These are phyloP conservation scores for Fusarium anguioides DNA, from an alignment of 2,329 filamentous ascomycete genomes.

Conservation along the genomic window DNA sequence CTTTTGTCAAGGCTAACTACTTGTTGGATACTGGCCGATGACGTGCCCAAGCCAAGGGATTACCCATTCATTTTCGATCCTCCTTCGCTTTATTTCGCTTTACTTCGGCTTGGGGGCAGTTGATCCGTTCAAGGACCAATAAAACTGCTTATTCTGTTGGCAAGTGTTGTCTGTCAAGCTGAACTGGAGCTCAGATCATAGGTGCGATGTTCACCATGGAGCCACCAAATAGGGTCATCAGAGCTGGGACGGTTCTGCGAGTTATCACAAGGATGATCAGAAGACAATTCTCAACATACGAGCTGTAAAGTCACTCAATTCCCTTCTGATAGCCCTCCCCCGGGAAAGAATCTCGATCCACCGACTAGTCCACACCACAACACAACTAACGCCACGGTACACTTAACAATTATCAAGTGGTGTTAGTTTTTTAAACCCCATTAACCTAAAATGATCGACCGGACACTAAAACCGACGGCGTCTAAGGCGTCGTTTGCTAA, in stretches of 20 bases:
- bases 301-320: too few relatives aligned
- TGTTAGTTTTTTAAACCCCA: constrained; percentile 9
- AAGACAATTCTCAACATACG: accelerated
- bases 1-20: constrained; percentile 8
- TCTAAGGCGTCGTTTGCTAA: background rate
- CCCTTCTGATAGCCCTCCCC: too few relatives aligned
- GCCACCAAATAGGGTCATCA: constrained; percentile 19
- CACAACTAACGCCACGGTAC: background rate
- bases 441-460: constrained; percentile 8
- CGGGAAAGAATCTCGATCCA: background rate
- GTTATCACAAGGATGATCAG: too few relatives aligned
- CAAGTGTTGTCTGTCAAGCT: constrained; percentile 1
- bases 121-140: background rate
- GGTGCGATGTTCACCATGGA: constrained; percentile 13
- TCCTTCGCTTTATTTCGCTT: constrained; percentile 18
- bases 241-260: background rate
- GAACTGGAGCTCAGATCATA: constrained; percentile 7
- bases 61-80: background rate
- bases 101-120: background rate
- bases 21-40: constrained; percentile 29
- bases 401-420: constrained; percentile 18
- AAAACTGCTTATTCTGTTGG: background rate
- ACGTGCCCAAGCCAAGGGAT: constrained; percentile 29
- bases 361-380: background rate
- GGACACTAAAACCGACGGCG: background rate